phyloP scores from a whole-genome alignment of 2,329 filamentous ascomycete species.

The Ophiostoma ips region DNA sequence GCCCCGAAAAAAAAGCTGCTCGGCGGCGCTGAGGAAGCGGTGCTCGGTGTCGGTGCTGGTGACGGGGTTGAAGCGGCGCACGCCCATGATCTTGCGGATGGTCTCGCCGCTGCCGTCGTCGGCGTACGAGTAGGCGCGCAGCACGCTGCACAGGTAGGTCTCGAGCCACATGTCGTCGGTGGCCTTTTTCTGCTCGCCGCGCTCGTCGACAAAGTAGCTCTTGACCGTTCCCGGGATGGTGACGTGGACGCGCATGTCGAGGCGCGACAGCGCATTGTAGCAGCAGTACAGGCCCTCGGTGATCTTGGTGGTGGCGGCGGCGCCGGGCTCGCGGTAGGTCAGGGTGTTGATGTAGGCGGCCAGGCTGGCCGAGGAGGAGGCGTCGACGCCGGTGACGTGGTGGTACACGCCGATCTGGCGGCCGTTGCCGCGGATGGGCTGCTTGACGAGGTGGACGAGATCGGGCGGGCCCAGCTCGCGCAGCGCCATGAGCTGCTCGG shows the following conservation, averaged over 20 bases:
- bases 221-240: conserved; percentile 94
- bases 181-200: conserved; percentile 84
- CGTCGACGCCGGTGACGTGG: conserved; percentile 93
- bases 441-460: conserved; percentile 85
- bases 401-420: conserved; percentile 83
- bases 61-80: conserved; percentile 91
- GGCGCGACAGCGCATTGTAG: conserved; percentile 96
- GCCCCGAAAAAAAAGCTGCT: conserved; percentile 87
- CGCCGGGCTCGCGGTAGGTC: conserved; percentile 76
- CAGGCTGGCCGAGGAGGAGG: conserved; percentile 90
- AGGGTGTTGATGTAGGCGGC: conserved; percentile 98
- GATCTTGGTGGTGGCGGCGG: conserved; percentile 65
- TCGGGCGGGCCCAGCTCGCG: conserved; percentile 93
- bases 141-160: conserved; percentile 88
- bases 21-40: conserved; percentile 84
- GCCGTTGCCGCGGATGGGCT: conserved; percentile 40
- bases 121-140: conserved; percentile 91
- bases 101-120: conserved; percentile 89
- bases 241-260: conserved; percentile 97
- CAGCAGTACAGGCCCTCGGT: conserved; percentile 93
- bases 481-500: conserved; percentile 71
- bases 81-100: conserved; percentile 94
- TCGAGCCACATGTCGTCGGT: conserved; percentile 94
- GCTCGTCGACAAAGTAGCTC: conserved; percentile 93
- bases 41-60: conserved; percentile 98